These are phyloP conservation scores for Fraxinus albicans DNA, from an alignment of 305 asterid species.

Conservation along the genomic window DNA sequence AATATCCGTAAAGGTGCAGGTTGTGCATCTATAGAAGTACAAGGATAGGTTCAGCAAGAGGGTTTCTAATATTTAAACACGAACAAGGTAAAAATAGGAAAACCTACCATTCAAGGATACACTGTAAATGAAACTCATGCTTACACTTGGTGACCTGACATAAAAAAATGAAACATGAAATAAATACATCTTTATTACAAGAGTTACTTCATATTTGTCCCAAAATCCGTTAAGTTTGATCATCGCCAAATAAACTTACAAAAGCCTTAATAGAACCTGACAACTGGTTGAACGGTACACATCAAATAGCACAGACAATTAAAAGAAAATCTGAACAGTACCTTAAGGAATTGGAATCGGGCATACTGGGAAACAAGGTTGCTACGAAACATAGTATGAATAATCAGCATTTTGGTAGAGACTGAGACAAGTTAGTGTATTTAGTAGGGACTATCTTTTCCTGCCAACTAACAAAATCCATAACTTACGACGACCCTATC, in stretches of 20 bases:
- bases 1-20: background rate
- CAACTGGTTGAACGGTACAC: background rate
- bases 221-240: background rate
- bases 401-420: background rate
- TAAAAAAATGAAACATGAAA: conserved; percentile 5
- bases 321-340: background rate
- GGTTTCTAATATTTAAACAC: background rate
- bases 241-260: background rate
- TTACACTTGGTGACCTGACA: conserved; percentile 73
- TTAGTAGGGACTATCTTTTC: background rate
- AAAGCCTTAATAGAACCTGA: background rate
- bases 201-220: background rate
- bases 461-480: background rate
- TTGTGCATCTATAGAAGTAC: background rate
- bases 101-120: conserved; percentile 72
- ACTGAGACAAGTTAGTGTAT: background rate
- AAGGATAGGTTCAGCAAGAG: background rate
- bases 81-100: background rate
- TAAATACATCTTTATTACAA: background rate
- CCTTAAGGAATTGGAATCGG: background rate
- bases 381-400: background rate
- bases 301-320: background rate
- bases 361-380: background rate
- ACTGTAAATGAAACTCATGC: conserved; percentile 78
- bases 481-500: background rate